Base-by-base conservation (phyloP, 2,329 filamentous ascomycete species). In the Diaporthe sp. region DNA sequence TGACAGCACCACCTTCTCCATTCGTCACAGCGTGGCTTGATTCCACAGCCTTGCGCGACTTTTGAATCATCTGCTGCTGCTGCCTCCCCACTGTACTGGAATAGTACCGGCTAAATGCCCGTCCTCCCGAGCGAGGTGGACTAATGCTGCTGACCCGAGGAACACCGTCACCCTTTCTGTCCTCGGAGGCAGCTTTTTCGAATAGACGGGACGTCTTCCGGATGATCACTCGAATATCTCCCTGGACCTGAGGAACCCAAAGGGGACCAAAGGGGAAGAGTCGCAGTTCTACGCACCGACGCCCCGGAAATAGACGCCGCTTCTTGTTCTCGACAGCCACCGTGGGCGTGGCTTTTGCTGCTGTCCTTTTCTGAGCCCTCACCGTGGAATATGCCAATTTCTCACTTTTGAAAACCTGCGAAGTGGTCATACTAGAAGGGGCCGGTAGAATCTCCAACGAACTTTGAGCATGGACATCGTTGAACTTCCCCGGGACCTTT, bases 401-500 rank as follows among this genome's bases (percentile, higher is more conserved):
- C 42, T 22, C 15, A 37, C 28, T 20, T 49, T 49, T 51, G 2
- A 34, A 13, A 15, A 9, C 5, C 42, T 67, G 6, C 28, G 44
- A 49, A 49, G 28, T 15, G 25, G 22, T 22, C 10, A 49, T 12
- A 34, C 6, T 4, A 61, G 22, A 15, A 70, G n/a, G 20, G 13
- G 17, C 49, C 17, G 6, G 20, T 1, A 68, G 20, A 17, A 22
- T 4, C 15, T 15, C 34, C 20, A 12, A n/a, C 47, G 94, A 47
- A 65, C 0, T 22, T 20, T 25, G 13, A 31, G 2, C 47, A 83
- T 82, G 81, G 82, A 85, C 76, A 82, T 89, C 42, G 84, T 83
- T 13, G 82, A 85, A 22, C 84, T 93, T 53, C 90, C 91, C n/a
- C 86, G 87, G 78, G 90, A 91, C 71, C 80, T 93, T 63, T 92